These are phyloP conservation scores for Dendrobium huoshanense DNA, from an alignment of 106 monocot species.

Conservation along the genomic window DNA sequence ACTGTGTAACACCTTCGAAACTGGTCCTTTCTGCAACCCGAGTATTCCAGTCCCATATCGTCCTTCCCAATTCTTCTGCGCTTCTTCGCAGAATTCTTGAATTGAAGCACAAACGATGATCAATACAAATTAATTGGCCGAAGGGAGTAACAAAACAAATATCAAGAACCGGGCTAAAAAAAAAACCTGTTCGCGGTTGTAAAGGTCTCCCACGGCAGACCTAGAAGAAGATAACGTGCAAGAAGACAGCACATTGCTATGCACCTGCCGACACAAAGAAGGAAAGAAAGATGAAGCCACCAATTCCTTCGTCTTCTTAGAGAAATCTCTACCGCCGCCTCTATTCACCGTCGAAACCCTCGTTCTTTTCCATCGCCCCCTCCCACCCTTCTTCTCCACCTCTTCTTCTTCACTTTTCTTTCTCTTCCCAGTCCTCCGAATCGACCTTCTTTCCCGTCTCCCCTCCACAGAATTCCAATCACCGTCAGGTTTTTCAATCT, in stretches of 20 bases:
- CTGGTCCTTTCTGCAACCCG: not conserved
- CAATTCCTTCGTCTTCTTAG: not conserved
- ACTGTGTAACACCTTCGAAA: not conserved
- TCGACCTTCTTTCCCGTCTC: not conserved
- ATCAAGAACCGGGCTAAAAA: too few species aligned
- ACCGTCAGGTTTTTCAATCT: not conserved
- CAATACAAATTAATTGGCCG: not conserved
- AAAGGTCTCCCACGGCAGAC: not conserved
- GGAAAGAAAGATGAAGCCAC: not conserved
- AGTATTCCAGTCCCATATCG: not conserved
- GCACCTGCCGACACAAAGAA: not conserved
- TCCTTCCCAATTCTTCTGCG: not conserved
- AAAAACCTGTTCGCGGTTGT: not conserved
- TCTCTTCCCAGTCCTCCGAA: not conserved
- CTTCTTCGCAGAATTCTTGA: not conserved
- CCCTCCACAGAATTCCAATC: conserved; percentile 6
- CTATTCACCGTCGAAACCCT: not conserved
- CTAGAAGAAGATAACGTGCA: not conserved
- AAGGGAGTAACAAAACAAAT: not conserved
- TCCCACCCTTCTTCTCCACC: not conserved
- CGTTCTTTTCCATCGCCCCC: not conserved
- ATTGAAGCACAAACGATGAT: not conserved
- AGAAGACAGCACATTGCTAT: not conserved
- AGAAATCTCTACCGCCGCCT: too few species aligned
- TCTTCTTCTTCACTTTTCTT: not conserved